Conservation (phyloP, 2,329 filamentous ascomycete species). For the Parasarocladium wereldwijsianum region DNA sequence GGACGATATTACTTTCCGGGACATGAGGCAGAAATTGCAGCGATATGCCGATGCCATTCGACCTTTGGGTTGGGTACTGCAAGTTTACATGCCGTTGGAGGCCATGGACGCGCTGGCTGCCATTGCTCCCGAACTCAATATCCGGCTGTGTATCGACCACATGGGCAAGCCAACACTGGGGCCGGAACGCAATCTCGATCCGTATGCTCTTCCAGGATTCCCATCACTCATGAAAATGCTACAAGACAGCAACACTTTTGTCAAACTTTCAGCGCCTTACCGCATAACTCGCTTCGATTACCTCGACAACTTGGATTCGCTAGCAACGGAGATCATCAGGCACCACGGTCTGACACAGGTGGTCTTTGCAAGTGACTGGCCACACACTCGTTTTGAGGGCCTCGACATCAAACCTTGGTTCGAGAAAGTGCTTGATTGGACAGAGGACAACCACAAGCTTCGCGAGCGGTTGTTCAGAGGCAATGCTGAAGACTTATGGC, state of each 20-base stretch:
- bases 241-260: constrained; percentile 28
- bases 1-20: too few relatives aligned
- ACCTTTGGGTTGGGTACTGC: constrained; percentile 39
- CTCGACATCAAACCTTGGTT: constrained; percentile 39
- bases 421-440: constrained; percentile 37
- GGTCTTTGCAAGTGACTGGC: constrained; percentile 48
- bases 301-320: constrained; percentile 26
- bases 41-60: constrained; percentile 34
- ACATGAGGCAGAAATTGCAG: too few relatives aligned
- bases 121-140: constrained; percentile 30
- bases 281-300: constrained; percentile 26
- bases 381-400: constrained; percentile 40
- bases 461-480: constrained; percentile 34
- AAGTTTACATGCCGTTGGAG: constrained; percentile 40
- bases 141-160: constrained; percentile 45
- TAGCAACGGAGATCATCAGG: constrained; percentile 30
- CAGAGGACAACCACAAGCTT: constrained; percentile 26
- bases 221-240: constrained; percentile 26
- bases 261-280: constrained; percentile 43
- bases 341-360: constrained; percentile 24
- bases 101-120: constrained; percentile 31
- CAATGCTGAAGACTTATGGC: constrained; percentile 39
- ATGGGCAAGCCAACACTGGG: constrained; percentile 34
- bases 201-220: constrained; percentile 31
- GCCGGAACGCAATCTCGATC: constrained; percentile 14